Evolutionary conservation across 2,329 filamentous ascomycete species (phyloP), one percentile per base, ranked within the genome.

Genomic region (Dactylellina sp.): DNA sequence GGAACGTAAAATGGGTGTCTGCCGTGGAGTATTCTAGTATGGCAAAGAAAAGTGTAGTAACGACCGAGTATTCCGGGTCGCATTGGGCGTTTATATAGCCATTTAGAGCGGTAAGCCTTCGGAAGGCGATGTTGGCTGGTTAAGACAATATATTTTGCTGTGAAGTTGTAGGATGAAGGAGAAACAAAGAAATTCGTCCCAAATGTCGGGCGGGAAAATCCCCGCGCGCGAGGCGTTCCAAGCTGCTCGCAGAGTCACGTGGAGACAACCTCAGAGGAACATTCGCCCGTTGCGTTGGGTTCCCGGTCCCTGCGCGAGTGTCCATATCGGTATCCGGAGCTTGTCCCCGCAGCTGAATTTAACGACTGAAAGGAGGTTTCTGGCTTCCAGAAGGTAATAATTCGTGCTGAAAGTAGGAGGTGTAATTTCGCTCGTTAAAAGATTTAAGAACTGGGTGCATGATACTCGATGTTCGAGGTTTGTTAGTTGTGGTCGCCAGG

Each of bases 31-130:
- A 9, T 32, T 32, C 28, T 32, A 9, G 28, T 32, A 37, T 22
- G 44, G 18, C 40, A 59, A 50, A 5, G 28, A 32, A 32, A 32
- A 32, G 5, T 4, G 9, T 32, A 32, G 9, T 4, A 5, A 9
- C 28, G 28, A 32, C 9, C 28, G 28, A 32, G 28, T 32, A 32
- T 35, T 53, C 44, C 25, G 18, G 46, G 46, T 60, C 53, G 63
- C 63, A 68, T 60, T 60, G 63, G 56, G 32, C 3, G 28, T 39
- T 44, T 57, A 42, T 24, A 44, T 57, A 61, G 53, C 18, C 24
- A 25, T 47, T 44, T 40, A 11, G 35, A 40, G 16, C 14, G 35
- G 18, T 11, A 39, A 11, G 5, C 18, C 3, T 25, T 44, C 16
- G 39, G 62, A 63, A 32, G n/a, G 28, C 18, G 16, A 24, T 55